A percentile compares a stretch with the other conserved stretches of the same genome.
Conservation (phyloP, 2,329 filamentous ascomycete genomes). For the Diaporthe citrichinensis region DNA sequence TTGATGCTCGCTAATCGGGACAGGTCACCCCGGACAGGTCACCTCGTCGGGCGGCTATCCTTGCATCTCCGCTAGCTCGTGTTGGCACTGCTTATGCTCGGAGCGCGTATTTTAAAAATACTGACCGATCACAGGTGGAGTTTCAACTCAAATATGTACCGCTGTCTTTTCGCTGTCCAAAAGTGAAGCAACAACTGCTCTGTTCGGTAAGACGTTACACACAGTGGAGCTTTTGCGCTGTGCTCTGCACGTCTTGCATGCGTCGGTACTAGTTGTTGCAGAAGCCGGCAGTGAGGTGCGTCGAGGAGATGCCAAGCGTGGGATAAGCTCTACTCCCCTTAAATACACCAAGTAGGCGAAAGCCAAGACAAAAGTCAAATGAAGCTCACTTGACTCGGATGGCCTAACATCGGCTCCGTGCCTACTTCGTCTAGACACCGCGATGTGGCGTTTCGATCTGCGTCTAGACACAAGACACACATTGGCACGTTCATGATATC, state of each 20-base stretch:
- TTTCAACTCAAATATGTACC: background rate
- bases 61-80: slow-evolving; percentile 13
- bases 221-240: background rate
- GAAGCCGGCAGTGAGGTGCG: slow-evolving; percentile 26
- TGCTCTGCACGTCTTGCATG: slow-evolving; percentile 9
- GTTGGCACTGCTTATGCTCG: slow-evolving; percentile 11
- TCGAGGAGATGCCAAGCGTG: background rate
- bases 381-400: slow-evolving; percentile 9
- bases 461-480: background rate
- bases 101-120: background rate
- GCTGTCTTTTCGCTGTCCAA: background rate
- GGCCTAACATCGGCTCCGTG: slow-evolving; percentile 1
- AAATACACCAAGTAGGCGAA: background rate
- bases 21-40: slow-evolving; percentile 12
- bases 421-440: slow-evolving; percentile 1
- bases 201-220: too few species aligned
- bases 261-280: slow-evolving; percentile 20
- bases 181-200: background rate
- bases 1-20: slow-evolving; percentile 18
- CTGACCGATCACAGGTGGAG: slow-evolving; percentile 10
- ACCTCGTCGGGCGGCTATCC: background rate
- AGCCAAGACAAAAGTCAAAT: slow-evolving; percentile 30
- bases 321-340: slow-evolving; percentile 5
- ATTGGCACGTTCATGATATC: background rate
- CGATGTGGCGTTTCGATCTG: background rate